Conservation (phyloP, 352 stramenopile genomes). For the Thalassiosira sp. region DNA sequence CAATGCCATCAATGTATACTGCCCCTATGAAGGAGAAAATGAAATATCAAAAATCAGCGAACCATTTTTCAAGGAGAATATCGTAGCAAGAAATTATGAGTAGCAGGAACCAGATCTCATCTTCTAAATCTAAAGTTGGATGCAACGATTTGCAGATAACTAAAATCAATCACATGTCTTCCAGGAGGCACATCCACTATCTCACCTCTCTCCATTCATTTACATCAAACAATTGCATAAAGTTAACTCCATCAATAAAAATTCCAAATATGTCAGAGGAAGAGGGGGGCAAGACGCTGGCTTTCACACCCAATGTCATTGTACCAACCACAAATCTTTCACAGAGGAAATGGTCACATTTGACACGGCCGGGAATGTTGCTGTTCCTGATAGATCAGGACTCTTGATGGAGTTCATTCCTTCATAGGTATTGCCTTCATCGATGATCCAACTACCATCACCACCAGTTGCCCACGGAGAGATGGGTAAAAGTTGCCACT, state of each 20-base stretch:
- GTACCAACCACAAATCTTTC: conserved; percentile 18
- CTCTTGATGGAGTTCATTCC: conserved; percentile 39
- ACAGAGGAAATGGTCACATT: conserved; percentile 23
- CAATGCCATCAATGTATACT: conserved; percentile 18
- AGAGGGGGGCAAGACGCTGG: conserved; percentile 31
- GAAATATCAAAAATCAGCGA: background rate
- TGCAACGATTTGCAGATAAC: conserved; percentile 18
- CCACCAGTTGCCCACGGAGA: conserved; percentile 25
- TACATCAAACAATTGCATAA: conserved; percentile 24
- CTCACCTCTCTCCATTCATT: conserved; percentile 35
- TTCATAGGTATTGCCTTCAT: conserved; percentile 14
- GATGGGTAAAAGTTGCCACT: conserved; percentile 21
- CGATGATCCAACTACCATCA: conserved; percentile 29
- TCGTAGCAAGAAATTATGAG: background rate
- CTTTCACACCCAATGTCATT: conserved; percentile 2
- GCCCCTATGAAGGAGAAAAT: background rate
- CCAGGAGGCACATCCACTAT: conserved; percentile 21
- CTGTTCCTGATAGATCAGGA: conserved; percentile 15
- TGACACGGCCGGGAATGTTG: background rate
- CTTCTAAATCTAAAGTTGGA: background rate
- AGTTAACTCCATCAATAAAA: conserved; percentile 27
- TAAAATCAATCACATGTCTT: conserved; percentile 33
- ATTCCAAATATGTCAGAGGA: conserved; percentile 37
- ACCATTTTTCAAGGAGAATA: background rate
- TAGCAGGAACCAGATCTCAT: too few species aligned